phyloP scores from a whole-genome alignment of 116 monocot species.

The Iris pallida region DNA sequence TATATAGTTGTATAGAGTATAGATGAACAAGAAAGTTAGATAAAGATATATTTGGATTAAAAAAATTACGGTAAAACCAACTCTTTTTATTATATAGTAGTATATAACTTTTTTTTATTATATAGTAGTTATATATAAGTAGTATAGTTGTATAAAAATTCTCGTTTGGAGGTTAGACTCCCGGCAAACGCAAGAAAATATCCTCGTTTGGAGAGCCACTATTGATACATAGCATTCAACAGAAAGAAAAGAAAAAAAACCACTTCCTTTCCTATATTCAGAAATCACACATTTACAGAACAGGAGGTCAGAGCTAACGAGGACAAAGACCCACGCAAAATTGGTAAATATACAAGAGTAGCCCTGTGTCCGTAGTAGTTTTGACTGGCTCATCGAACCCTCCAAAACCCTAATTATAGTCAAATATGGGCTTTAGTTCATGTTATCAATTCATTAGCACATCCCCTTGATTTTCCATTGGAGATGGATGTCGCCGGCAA shows the following conservation, averaged over 20 bases:
- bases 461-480: slow-evolving; percentile 10
- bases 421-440: neutral
- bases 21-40: too few species aligned
- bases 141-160: too few species aligned
- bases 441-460: neutral
- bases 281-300: neutral
- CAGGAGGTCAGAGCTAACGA: neutral
- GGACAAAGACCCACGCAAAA: neutral
- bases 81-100: too few species aligned
- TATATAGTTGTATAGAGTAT: too few species aligned
- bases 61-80: too few species aligned
- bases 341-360: slow-evolving; percentile 14
- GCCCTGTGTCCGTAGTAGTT: neutral
- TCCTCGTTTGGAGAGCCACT: too few species aligned
- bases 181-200: too few species aligned
- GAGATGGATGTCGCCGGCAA: slow-evolving; percentile 44
- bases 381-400: neutral
- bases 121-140: too few species aligned
- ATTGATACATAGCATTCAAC: neutral
- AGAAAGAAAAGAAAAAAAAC: neutral
- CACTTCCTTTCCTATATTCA: slow-evolving; percentile 16
- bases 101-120: too few species aligned
- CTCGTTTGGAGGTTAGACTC: too few species aligned
- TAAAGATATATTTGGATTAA: too few species aligned
- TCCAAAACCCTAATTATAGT: neutral